Base-by-base conservation (phyloP, 1,139 yeast species). In the Pichiaceae sp. region DNA sequence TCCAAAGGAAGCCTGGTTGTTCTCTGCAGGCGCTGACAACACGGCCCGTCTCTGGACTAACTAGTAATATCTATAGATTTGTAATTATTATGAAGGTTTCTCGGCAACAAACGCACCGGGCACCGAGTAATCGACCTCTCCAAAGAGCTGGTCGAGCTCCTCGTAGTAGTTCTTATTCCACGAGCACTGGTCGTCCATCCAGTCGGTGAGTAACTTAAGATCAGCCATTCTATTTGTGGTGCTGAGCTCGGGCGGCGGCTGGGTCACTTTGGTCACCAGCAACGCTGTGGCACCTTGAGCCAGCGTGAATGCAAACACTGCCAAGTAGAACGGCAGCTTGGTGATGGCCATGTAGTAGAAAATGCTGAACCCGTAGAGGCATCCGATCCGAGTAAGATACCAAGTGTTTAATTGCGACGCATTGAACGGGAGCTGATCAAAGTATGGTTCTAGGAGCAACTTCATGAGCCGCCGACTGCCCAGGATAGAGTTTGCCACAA, bases 21-120 rank as follows among this genome's bases (percentile, higher is more conserved):
- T 91, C 60, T 81, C 94, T 57, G 87, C 95, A n/a, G 98, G 97
- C 50, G 97, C 97, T 17, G 98, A 93, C 61, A 89, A 95, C 43
- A 80, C 91, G 37, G 97, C 96, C 16, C 78, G 96, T 56, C 68
- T 91, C 55, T 91, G 98, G 98, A 91, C 98, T 29, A 84, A 95
- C n/a, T 78, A 59, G 33, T 19, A 20, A 12, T 24, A n/a, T 20
- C 8, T 18, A 15, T 19, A 23, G 23, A 24, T 31, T 12, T 17
- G 6, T 12, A 9, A 9, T 14, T 35, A 31, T 14, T 15, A 18
- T 17, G 20, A 14, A 15, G 14, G 27, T 12, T 32, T 21, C 20
- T 5, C 19, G n/a, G 5, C 19, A 17, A 25, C 24, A 32, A 15
- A 25, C 23, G 32, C 8, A 14, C 32, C 32, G 12, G 36, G 32